Evolutionary conservation across 2,329 filamentous ascomycete genomes (phyloP), one percentile per base, ranked within the genome.

Genomic region (Gremmenia infestans): DNA sequence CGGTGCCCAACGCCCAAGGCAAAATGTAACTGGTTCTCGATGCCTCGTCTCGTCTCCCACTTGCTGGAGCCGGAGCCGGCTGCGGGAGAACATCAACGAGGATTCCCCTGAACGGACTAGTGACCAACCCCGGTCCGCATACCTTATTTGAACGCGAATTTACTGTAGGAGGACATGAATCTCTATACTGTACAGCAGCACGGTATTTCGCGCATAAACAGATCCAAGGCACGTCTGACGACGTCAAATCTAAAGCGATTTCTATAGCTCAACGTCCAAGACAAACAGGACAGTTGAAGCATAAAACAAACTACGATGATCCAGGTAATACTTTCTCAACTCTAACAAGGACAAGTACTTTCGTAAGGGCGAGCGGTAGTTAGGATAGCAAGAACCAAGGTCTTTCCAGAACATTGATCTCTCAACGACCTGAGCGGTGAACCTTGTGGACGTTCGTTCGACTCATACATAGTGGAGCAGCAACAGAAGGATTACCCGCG

Each of bases 11-110:
- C 51, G 54, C n/a, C 37, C 48, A 55, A 52, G 47, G 52, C 50
- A 52, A 19, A 15, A 35, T 43, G 14, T 36, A n/a, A 59, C 42
- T 56, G 57, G 51, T 36, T 32, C 37, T 47, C 5, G 32, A 22
- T 39, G 48, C 23, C 37, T 55, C 49, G 42, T 54, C 62, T 65
- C 63, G 62, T 65, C 60, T 67, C 63, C 64, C 62, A 62, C 59
- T 62, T 61, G 57, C 58, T 65, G 64, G 64, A 61, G 53, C 50
- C 58, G 50, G 50, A 19, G 37, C 49, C 35, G 51, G 56, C 54
- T 40, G 54, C 60, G 61, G 56, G 62, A 63, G 60, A 61, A 60
- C 53, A 43, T 48, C 60, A 57, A 58, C 60, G 55, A 58, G 58
- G 59, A 58, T 19, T 56, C 40, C 57, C 57, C 52, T 37, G 56